These are phyloP conservation scores for Solanum peruvianum DNA, from an alignment of 257 asterid genomes.

Conservation along the genomic window DNA sequence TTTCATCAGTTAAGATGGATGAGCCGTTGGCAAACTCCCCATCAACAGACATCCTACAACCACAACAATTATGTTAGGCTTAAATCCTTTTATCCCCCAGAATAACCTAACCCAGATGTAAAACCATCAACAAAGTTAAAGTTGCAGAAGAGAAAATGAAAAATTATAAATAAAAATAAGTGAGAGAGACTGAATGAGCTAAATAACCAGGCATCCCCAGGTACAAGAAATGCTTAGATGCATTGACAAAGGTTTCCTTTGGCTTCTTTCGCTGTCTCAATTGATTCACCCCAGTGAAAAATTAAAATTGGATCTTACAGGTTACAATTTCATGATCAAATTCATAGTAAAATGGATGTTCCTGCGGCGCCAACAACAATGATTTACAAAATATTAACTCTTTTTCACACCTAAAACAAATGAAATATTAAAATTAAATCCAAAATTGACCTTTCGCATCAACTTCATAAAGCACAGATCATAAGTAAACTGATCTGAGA, in stretches of 20 bases:
- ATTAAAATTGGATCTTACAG: neutral
- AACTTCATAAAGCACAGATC: neutral
- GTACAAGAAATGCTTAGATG: neutral
- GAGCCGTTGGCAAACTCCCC: neutral
- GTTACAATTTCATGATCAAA: neutral
- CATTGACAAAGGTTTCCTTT: neutral
- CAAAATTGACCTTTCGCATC: neutral
- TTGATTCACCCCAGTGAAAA: neutral
- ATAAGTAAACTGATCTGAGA: neutral
- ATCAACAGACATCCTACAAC: slow-evolving; percentile 3
- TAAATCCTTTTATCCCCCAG: neutral
- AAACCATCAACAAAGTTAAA: neutral
- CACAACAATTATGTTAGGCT: neutral
- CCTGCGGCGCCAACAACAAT: neutral
- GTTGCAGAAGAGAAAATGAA: neutral
- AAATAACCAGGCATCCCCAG: neutral
- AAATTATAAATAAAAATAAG: neutral
- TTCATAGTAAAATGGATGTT: neutral
- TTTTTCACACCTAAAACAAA: neutral
- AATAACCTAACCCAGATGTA: neutral
- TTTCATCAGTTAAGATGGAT: neutral
- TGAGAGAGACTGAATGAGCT: neutral
- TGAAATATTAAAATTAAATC: neutral
- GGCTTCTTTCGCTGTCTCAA: neutral
- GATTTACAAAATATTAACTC: neutral